Evolutionary conservation across 2,329 filamentous ascomycete genomes (phyloP).

Genomic region (Cordyceps javanica): DNA sequence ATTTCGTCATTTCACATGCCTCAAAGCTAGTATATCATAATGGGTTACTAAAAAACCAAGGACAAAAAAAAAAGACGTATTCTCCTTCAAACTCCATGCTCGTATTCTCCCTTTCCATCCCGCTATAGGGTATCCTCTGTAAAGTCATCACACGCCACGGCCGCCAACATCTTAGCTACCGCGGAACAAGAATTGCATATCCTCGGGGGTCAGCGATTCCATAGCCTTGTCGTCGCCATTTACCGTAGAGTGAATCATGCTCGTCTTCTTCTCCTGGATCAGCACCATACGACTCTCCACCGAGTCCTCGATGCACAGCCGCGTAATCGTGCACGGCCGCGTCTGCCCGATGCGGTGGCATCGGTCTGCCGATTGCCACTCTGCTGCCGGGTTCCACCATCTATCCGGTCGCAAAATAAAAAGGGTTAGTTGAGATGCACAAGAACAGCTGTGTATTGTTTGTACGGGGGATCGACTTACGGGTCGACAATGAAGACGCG

Average conservation of each 20-base stretch:
- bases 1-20: not conserved
- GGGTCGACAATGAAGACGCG: conserved; percentile 95
- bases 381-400: conserved; percentile 99
- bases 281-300: conserved; percentile 94
- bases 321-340: conserved; percentile 87
- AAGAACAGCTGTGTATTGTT: too few species aligned
- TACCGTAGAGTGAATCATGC: conserved; percentile 95
- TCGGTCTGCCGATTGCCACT: conserved; percentile 95
- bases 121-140: not conserved
- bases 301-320: conserved; percentile 92
- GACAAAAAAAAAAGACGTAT: not conserved
- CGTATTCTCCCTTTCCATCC: too few species aligned
- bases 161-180: conserved; percentile 27
- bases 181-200: conserved; percentile 95
- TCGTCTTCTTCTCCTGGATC: conserved; percentile 97
- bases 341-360: conserved; percentile 94
- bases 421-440: conserved; percentile 19
- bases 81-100: not conserved
- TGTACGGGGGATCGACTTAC: conserved; percentile 48
- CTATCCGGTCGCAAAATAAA: conserved; percentile 35
- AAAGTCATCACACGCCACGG: not conserved
- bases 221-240: conserved; percentile 88
- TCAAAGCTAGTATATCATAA: not conserved
- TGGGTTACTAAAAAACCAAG: not conserved
- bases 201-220: conserved; percentile 82